Percentiles rank a stretch among this genome's conserved stretches.
phyloP scores from a whole-genome alignment of 1,284 basidiomycete genomes.

The Neotropicomus parvogracilis region DNA sequence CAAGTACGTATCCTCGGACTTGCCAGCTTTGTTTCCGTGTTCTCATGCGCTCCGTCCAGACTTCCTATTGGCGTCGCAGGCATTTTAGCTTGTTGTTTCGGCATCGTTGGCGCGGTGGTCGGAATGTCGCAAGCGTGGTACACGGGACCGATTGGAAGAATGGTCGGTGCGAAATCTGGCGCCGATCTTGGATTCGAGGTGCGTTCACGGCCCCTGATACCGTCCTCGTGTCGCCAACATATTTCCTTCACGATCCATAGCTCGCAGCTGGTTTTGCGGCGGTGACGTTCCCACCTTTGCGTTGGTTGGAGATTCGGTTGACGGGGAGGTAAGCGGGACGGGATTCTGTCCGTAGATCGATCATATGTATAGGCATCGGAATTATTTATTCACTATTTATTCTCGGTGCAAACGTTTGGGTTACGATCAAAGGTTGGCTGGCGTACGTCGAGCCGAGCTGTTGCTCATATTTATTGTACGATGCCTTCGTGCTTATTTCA shows the following conservation, averaged over 20 bases:
- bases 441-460: no score
- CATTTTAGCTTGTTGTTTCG: slow-evolving; percentile 45
- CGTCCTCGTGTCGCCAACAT: neutral
- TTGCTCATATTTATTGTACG: no score
- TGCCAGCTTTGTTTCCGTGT: neutral
- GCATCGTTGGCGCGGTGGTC: slow-evolving; percentile 46
- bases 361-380: no score
- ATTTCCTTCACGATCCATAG: slow-evolving; percentile 20
- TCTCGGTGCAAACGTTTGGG: no score
- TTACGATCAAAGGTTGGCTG: no score
- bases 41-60: no score
- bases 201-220: neutral
- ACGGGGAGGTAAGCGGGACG: slow-evolving; percentile 36
- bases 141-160: slow-evolving; percentile 46
- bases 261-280: slow-evolving; percentile 44
- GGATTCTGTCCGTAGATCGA: no score
- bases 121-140: slow-evolving; percentile 54
- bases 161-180: slow-evolving; percentile 42
- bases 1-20: slow-evolving; percentile 28
- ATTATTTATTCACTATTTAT: no score
- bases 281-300: slow-evolving; percentile 39
- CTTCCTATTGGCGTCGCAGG: slow-evolving; percentile 59
- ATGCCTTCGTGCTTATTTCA: no score
- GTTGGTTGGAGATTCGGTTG: slow-evolving; percentile 43
- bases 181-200: slow-evolving; percentile 62